phyloP scores from a whole-genome alignment of 1,139 yeast species.

The Suhomyces bokatorum region DNA sequence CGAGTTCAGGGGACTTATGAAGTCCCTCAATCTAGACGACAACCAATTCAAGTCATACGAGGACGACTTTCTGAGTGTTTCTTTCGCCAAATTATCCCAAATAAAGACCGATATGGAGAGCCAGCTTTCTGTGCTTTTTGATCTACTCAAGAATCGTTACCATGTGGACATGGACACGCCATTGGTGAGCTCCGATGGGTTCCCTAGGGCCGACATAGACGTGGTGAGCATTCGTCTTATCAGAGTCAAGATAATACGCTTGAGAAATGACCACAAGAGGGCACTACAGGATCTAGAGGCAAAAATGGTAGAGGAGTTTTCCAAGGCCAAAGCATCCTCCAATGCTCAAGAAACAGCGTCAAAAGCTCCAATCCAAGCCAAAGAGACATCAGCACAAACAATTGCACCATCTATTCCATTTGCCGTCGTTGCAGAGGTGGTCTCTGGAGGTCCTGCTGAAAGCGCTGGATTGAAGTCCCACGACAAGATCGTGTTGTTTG shows the following conservation, averaged over 20 bases:
- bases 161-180: conserved; percentile 64
- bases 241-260: conserved; percentile 63
- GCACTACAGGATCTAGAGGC: conserved; percentile 51
- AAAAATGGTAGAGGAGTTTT: conserved; percentile 47
- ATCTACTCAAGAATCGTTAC: conserved; percentile 30
- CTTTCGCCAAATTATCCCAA: conserved; percentile 30
- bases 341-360: not conserved
- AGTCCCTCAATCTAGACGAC: conserved; percentile 36
- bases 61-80: conserved; percentile 21
- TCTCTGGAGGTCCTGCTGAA: conserved; percentile 48
- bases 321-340: conserved; percentile 6
- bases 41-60: conserved; percentile 25
- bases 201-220: conserved; percentile 82
- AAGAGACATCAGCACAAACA: not conserved
- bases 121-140: conserved; percentile 35
- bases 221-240: conserved; percentile 65
- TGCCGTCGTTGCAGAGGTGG: conserved; percentile 54
- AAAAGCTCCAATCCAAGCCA: not conserved
- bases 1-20: conserved; percentile 41
- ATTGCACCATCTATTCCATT: conserved; percentile 46
- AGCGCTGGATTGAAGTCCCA: conserved; percentile 40
- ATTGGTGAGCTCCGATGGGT: conserved; percentile 71
- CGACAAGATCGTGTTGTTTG: conserved; percentile 57
- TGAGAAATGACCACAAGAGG: conserved; percentile 64
- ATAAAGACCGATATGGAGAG: conserved; percentile 36